Percentiles rank a stretch among this genome's conserved stretches.
phyloP scores from a whole-genome alignment of 2,329 filamentous ascomycete genomes.

The Ploettnerulaceae sp. region DNA sequence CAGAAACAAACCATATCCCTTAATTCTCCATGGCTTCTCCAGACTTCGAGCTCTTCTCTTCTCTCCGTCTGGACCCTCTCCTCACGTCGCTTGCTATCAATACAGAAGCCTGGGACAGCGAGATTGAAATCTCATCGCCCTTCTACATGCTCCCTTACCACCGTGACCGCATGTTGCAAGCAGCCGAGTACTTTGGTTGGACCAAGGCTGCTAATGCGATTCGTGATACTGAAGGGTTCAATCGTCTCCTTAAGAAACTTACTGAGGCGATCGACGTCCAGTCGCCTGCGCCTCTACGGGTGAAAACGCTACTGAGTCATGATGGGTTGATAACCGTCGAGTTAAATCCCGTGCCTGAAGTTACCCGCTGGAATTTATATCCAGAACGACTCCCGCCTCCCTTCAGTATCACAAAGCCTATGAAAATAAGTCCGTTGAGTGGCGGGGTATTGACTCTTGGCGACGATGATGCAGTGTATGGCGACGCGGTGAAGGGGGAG shows the following conservation, averaged over 20 bases:
- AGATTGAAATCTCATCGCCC: slow-evolving; percentile 46
- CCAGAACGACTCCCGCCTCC: slow-evolving; percentile 51
- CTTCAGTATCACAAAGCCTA: slow-evolving; percentile 16
- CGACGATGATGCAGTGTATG: slow-evolving; percentile 19
- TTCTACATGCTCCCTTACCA: slow-evolving; percentile 80
- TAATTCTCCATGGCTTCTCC: no score
- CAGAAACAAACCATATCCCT: no score
- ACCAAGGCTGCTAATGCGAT: slow-evolving; percentile 41
- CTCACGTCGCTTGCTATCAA: slow-evolving; percentile 39
- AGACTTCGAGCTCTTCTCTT: slow-evolving; percentile 61
- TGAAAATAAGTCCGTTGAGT: slow-evolving; percentile 28
- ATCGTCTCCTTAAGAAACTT: slow-evolving; percentile 40
- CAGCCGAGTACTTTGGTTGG: slow-evolving; percentile 55
- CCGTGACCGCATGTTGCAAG: slow-evolving; percentile 68
- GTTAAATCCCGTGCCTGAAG: slow-evolving; percentile 34
- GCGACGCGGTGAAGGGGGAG: slow-evolving; percentile 23
- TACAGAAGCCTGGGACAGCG: slow-evolving; percentile 38
- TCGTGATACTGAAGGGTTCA: slow-evolving; percentile 43
- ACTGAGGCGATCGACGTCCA: slow-evolving; percentile 26
- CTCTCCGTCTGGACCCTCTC: slow-evolving; percentile 63
- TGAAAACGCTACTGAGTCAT: slow-evolving; percentile 52
- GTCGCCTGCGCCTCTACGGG: slow-evolving; percentile 38
- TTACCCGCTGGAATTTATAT: slow-evolving; percentile 50
- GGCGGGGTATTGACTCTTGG: slow-evolving; percentile 28
- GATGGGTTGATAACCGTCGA: slow-evolving; percentile 45